Base-by-base conservation (phyloP, 2,329 filamentous ascomycete species). In the Alternaria triticina region DNA sequence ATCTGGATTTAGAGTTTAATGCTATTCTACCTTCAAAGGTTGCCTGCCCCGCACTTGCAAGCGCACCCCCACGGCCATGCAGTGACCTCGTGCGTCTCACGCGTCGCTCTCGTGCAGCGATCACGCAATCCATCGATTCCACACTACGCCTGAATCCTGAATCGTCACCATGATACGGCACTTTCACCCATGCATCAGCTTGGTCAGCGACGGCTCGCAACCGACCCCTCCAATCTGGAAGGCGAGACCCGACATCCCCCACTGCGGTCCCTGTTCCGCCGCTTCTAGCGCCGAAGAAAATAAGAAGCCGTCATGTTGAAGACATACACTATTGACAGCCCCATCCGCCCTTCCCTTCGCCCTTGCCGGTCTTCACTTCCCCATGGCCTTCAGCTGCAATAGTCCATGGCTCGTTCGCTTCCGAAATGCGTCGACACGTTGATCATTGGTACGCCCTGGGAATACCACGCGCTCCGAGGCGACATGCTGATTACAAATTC, bases 391-490 rank as follows among this genome's bases (percentile, higher is more conserved):
- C 66, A 64, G 65, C 54, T 60, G 61, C 62, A 71, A 70, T 66
- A 73, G 70, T 77, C 74, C 74, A 81, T 81, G 79, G 79, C 79
- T 72, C 67, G 65, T 57, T 67, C 68, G 62, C 69, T 79, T 62
- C 78, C 78, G 59, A 68, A 72, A 73, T 75, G 70, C 70, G 77
- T 81, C 67, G 79, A 81, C 69, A 81, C 79, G 60, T 77, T 81
- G 67, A 78, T 81, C 66, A 76, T 80, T 65, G 79, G 79, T 80
- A 65, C 22, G 65, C 25, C 17, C 1, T 33, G n/a, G 13, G 50
- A 25, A 50, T 43, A 43, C 15, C n/a, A 25, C 40, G 22, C 23
- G 30, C 33, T 33, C 13, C 25, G 44, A 44, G 25, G 15, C 30
- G 33, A 52, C 45, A 20, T 25, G 70, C 73, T 79, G 64, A 77